Evolutionary conservation across 441 rosid species (phyloP), one percentile per base, ranked within the genome.

Genomic region (Manihot esculenta): DNA sequence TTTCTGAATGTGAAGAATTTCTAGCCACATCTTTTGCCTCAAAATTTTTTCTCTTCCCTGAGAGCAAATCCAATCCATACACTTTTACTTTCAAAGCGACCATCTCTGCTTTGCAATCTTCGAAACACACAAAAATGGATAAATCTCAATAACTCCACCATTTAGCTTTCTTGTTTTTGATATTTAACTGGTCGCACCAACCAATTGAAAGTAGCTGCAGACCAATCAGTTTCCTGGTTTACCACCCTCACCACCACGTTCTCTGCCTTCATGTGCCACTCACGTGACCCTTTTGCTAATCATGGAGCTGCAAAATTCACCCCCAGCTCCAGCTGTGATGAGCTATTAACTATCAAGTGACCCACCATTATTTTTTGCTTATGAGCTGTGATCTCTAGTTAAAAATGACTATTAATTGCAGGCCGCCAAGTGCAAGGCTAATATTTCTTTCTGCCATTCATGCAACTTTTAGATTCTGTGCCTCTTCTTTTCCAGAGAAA

Each of bases 21-120:
- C 55, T 8, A n/a, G 66, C 76, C 78, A 78, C 79, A 71, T 24
- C 57, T 77, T 77, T 73, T 65, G 1, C 62, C 67, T 7, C 3
- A 3, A 23, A 57, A n/a, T n/a, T n/a, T 26, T 38, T n/a, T 47
- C 4, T 13, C 49, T 33, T 38, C 44, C 76, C 33, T 33, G 18
- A 17, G 54, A 33, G 60, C 14, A 47, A 41, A 47, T 47, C 55
- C 63, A 47, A 41, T 20, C 51, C 54, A 70, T 56, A 77, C 84
- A 72, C 61, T 62, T 64, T 62, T 47, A 69, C 71, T n/a, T n/a
- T n/a, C n/a, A n/a, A n/a, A n/a, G n/a, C n/a, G n/a, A n/a, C n/a
- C n/a, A n/a, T n/a, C n/a, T n/a, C n/a, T n/a, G n/a, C 10, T 49
- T 44, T 42, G 7, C 23, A 13, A 10, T 14, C 14, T 15, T 21